phyloP scores from a whole-genome alignment of 805 yeast genomes.

The Wickerhamomyces canadensis region DNA sequence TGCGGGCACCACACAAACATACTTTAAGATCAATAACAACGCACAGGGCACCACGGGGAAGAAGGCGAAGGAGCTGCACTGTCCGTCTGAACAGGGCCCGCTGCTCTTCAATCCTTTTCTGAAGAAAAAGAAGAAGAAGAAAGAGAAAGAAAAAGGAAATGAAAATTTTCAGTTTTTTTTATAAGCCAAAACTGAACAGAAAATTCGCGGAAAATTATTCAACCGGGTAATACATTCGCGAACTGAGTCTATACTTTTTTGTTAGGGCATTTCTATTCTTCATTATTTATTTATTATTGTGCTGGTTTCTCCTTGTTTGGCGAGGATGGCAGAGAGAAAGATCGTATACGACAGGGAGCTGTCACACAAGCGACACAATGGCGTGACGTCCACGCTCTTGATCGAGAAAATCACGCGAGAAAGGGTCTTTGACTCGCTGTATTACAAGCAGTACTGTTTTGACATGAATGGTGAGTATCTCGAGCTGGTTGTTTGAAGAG shows the following conservation, averaged over 20 bases:
- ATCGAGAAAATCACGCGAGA: constrained; percentile 56
- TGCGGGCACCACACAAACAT: neutral
- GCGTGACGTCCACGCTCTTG: constrained; percentile 43
- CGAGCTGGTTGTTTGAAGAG: no score
- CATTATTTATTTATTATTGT: neutral
- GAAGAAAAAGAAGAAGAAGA: no score
- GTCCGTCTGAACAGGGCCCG: no score
- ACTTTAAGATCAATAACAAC: no score
- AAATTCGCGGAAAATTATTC: neutral
- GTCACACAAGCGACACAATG: constrained; percentile 27
- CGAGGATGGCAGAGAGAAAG: neutral
- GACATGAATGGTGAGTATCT: constrained; percentile 30
- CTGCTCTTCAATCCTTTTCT: no score
- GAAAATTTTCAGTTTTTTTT: neutral
- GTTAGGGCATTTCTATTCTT: no score
- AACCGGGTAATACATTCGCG: neutral
- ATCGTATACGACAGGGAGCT: constrained; percentile 17
- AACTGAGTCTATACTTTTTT: no score
- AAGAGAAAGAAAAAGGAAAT: constrained; percentile 2
- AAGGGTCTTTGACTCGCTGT: constrained; percentile 47
- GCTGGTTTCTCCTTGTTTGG: neutral
- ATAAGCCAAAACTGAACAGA: neutral
- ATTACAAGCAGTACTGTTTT: constrained; percentile 54
- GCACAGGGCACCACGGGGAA: no score
- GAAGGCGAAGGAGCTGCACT: no score